Percentiles rank a stretch among this genome's conserved stretches.
phyloP scores from a whole-genome alignment of 2,329 filamentous ascomycete genomes.

The Beauveria brongniartii region DNA sequence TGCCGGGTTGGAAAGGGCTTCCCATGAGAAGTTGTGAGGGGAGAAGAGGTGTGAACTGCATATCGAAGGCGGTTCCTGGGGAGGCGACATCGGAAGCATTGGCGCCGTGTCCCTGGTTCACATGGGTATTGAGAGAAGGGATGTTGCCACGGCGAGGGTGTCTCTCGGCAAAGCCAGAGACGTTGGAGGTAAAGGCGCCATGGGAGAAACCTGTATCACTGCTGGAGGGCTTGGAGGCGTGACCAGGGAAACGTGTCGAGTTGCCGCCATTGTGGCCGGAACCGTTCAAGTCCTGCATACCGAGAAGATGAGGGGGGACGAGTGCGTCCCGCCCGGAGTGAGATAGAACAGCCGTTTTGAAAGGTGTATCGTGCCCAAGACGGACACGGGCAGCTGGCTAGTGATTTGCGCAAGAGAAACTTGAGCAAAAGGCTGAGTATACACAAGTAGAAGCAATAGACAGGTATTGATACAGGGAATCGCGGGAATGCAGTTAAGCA shows the following conservation, averaged over 20 bases:
- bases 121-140: slow-evolving; percentile 84
- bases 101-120: slow-evolving; percentile 39
- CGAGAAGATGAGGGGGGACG: slow-evolving; percentile 78
- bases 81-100: slow-evolving; percentile 69
- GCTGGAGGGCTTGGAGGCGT: slow-evolving; percentile 72
- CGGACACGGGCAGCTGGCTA: slow-evolving; percentile 34
- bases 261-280: slow-evolving; percentile 44
- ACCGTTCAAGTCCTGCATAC: slow-evolving; percentile 75
- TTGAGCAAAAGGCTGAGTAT: neutral
- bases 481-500: neutral
- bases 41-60: slow-evolving; percentile 96
- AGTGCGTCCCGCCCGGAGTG: slow-evolving; percentile 72
- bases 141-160: slow-evolving; percentile 80
- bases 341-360: slow-evolving; percentile 78
- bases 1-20: slow-evolving; percentile 93
- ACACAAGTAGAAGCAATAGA: neutral
- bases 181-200: slow-evolving; percentile 82
- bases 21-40: slow-evolving; percentile 91
- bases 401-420: neutral
- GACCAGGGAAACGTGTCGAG: slow-evolving; percentile 54
- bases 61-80: slow-evolving; percentile 84
- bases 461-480: neutral
- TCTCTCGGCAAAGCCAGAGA: slow-evolving; percentile 76
- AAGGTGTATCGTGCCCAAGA: slow-evolving; percentile 47
- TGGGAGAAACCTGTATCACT: slow-evolving; percentile 88